These are phyloP conservation scores for Saksenaea vasiformis DNA, from an alignment of 371 early-diverging fungal genomes.

Conservation along the genomic window DNA sequence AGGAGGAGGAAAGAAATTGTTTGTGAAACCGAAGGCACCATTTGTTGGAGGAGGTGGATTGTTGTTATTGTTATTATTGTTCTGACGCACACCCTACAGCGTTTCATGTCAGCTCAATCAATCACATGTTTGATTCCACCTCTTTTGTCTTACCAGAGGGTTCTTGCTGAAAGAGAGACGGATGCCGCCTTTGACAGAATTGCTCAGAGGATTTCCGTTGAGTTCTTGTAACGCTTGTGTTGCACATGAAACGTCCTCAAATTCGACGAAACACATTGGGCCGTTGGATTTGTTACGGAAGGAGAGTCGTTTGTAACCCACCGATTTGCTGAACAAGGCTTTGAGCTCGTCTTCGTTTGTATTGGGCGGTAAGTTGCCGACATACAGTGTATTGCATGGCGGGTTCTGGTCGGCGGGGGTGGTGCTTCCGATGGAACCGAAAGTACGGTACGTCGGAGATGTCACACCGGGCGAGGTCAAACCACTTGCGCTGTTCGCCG, in stretches of 20 bases:
- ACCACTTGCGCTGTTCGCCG: slow-evolving; percentile 5
- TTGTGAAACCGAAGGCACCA: not conserved
- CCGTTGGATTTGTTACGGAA: slow-evolving; percentile 79
- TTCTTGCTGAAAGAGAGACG: slow-evolving; percentile 94
- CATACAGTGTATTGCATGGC: slow-evolving; percentile 97
- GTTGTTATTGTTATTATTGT: not conserved
- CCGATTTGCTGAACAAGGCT: slow-evolving; percentile 68
- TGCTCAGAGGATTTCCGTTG: slow-evolving; percentile 77
- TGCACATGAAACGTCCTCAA: slow-evolving; percentile 86
- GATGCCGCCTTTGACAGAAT: slow-evolving; percentile 90
- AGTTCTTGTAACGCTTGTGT: slow-evolving; percentile 81
- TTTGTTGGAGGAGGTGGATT: not conserved
- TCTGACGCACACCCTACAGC: slow-evolving; percentile 55
- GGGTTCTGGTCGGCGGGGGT: slow-evolving; percentile 89
- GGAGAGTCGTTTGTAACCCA: slow-evolving; percentile 86
- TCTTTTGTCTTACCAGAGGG: slow-evolving; percentile 50
- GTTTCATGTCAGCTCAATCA: slow-evolving; percentile 65
- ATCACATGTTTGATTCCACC: slow-evolving; percentile 67
- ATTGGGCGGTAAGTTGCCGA: slow-evolving; percentile 89
- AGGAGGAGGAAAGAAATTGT: slow-evolving; percentile 5
- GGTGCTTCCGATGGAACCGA: slow-evolving; percentile 19
- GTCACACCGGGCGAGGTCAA: slow-evolving; percentile 14
- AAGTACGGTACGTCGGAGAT: slow-evolving; percentile 18
- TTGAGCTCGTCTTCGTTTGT: slow-evolving; percentile 85
- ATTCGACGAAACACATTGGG: slow-evolving; percentile 94